phyloP scores from a whole-genome alignment of 192 early-diverging fungal genomes.

The Linderina pennispora region DNA sequence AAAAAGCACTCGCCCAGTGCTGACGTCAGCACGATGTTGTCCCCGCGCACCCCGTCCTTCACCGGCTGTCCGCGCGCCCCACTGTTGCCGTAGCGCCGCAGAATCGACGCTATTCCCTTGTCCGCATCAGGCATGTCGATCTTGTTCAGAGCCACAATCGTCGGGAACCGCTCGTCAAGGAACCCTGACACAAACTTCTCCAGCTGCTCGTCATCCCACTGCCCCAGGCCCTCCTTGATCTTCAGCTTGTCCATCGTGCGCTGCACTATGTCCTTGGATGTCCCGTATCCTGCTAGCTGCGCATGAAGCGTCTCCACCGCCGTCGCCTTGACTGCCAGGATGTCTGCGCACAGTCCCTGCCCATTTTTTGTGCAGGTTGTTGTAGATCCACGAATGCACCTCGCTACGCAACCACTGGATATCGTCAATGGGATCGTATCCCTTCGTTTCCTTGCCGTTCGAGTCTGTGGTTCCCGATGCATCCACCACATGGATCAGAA shows the following conservation, averaged over 20 bases:
- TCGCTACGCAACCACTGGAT: slow-evolving; percentile 75
- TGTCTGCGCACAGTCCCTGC: slow-evolving; percentile 60
- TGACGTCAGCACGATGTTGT: slow-evolving; percentile 56
- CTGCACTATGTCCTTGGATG: slow-evolving; percentile 18
- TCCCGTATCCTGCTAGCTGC: slow-evolving; percentile 44
- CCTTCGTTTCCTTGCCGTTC: slow-evolving; percentile 65
- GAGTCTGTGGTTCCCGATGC: slow-evolving; percentile 79
- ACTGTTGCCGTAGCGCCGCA: slow-evolving; percentile 52
- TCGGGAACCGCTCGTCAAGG: slow-evolving; percentile 74
- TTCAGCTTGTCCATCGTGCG: slow-evolving; percentile 17
- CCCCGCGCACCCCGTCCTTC: slow-evolving; percentile 24
- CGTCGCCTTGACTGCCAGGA: slow-evolving; percentile 43
- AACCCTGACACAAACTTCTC: slow-evolving; percentile 58
- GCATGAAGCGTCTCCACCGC: slow-evolving; percentile 37
- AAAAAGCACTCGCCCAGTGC: slow-evolving; percentile 60
- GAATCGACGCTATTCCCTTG: slow-evolving; percentile 74
- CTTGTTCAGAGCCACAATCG: slow-evolving; percentile 78
- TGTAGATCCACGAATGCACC: slow-evolving; percentile 69
- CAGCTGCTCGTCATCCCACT: slow-evolving; percentile 60
- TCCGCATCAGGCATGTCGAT: slow-evolving; percentile 79
- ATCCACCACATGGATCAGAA: slow-evolving; percentile 80
- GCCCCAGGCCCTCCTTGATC: neutral
- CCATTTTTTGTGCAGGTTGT: slow-evolving; percentile 69
- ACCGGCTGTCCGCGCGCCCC: neutral
- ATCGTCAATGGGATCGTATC: slow-evolving; percentile 79